Evolutionary conservation across 306 rosid genomes (phyloP).

Genomic region (Gastrolobium bilobum): DNA sequence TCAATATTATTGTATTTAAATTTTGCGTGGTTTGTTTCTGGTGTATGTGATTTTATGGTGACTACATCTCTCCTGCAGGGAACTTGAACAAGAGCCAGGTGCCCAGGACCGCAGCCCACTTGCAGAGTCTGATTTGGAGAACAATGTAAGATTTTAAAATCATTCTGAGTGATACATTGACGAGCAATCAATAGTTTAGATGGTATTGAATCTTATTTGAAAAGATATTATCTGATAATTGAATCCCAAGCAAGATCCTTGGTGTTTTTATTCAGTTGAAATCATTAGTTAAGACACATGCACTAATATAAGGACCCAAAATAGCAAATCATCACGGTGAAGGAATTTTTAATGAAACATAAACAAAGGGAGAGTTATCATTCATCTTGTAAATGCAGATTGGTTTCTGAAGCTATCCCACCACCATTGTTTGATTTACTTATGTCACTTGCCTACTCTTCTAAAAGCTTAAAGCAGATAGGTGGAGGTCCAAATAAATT

Average conservation of each 20-base stretch:
- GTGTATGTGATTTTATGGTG: slow-evolving; percentile 31
- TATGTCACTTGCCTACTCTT: background rate
- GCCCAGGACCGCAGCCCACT: slow-evolving; percentile 38
- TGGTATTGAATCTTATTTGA: background rate
- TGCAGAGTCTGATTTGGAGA: slow-evolving; percentile 45
- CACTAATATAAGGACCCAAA: slow-evolving; percentile 10
- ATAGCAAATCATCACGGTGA: slow-evolving; percentile 11
- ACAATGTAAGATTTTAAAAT: slow-evolving; percentile 54
- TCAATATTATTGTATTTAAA: background rate
- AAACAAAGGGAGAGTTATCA: background rate
- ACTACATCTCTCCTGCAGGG: slow-evolving; percentile 45
- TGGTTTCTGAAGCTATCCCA: background rate
- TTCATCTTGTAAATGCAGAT: slow-evolving; percentile 18
- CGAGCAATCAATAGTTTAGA: background rate
- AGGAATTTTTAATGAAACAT: slow-evolving; percentile 7
- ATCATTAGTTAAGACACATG: background rate
- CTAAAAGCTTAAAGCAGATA: slow-evolving; percentile 10
- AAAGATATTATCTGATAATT: background rate
- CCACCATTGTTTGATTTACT: slow-evolving; percentile 34
- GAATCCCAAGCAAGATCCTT: background rate
- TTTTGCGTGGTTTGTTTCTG: slow-evolving; percentile 11
- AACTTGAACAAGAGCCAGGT: slow-evolving; percentile 51
- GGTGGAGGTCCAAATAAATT: background rate
- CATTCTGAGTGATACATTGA: slow-evolving; percentile 26
- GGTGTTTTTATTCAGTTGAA: background rate